Conservation (phyloP, 805 yeast genomes). For the Cyberlindnera americana region DNA sequence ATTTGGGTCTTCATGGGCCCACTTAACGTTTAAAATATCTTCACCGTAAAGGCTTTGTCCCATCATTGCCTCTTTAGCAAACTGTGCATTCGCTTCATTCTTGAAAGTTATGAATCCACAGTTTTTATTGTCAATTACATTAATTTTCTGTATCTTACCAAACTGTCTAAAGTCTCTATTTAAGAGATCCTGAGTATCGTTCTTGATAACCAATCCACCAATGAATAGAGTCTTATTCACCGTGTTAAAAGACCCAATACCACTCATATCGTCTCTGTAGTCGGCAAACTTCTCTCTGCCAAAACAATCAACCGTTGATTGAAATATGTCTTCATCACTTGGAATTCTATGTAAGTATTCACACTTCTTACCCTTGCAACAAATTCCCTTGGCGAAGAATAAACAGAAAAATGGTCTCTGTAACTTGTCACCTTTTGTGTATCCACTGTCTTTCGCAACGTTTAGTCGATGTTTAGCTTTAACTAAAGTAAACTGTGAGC, state of each 20-base stretch:
- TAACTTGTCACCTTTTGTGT: conserved; percentile 60
- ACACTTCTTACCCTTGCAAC: conserved; percentile 75
- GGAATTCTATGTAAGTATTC: conserved; percentile 79
- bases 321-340: conserved; percentile 47
- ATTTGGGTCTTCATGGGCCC: conserved; percentile 91
- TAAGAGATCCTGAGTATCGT: conserved; percentile 36
- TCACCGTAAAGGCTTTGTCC: conserved; percentile 68
- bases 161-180: conserved; percentile 60
- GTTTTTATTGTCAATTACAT: conserved; percentile 56
- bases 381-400: conserved; percentile 86
- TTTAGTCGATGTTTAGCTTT: conserved; percentile 60
- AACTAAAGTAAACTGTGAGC: conserved; percentile 35
- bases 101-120: conserved; percentile 78
- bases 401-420: conserved; percentile 57
- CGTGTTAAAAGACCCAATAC: conserved; percentile 75
- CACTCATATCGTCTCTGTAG: conserved; percentile 90
- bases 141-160: conserved; percentile 69
- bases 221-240: conserved; percentile 75
- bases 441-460: conserved; percentile 64
- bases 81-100: conserved; percentile 76
- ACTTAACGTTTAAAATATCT: conserved; percentile 66
- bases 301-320: conserved; percentile 79
- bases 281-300: conserved; percentile 84
- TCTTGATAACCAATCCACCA: conserved; percentile 48
- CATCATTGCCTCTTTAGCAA: conserved; percentile 93